phyloP scores from a whole-genome alignment of 345 rosid genomes.

The Salix brachista region DNA sequence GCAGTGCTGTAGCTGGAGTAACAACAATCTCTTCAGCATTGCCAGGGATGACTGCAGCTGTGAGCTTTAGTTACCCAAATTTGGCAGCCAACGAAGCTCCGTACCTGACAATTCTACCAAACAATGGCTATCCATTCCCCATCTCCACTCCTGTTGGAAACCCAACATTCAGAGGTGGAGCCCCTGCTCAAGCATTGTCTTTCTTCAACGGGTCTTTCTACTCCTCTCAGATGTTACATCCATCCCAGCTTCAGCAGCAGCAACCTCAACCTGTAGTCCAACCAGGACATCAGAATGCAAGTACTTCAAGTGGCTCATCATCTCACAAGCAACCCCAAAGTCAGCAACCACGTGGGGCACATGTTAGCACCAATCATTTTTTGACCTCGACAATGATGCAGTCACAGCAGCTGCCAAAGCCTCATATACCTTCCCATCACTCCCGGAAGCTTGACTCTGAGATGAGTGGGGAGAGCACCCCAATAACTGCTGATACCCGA shows the following conservation, averaged over 20 bases:
- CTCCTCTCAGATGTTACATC: slow-evolving; percentile 49
- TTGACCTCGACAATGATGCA: slow-evolving; percentile 28
- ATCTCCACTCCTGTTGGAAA: slow-evolving; percentile 25
- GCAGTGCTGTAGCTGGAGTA: slow-evolving; percentile 23
- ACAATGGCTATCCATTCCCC: slow-evolving; percentile 41
- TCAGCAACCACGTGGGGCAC: slow-evolving; percentile 25
- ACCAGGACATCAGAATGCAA: slow-evolving; percentile 33
- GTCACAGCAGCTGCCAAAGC: slow-evolving; percentile 27
- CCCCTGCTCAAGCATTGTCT: slow-evolving; percentile 41
- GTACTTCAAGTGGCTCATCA: slow-evolving; percentile 38
- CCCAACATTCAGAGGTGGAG: slow-evolving; percentile 32
- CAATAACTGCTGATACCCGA: slow-evolving; percentile 20
- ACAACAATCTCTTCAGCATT: slow-evolving; percentile 18
- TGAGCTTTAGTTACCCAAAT: slow-evolving; percentile 43
- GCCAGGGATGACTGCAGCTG: slow-evolving; percentile 28
- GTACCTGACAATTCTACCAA: slow-evolving; percentile 42
- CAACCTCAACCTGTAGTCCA: slow-evolving; percentile 20
- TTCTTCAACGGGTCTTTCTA: slow-evolving; percentile 45
- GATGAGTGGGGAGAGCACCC: slow-evolving; percentile 26
- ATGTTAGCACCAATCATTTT: slow-evolving; percentile 19
- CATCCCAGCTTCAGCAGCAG: slow-evolving; percentile 45
- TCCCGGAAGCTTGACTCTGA: slow-evolving; percentile 39
- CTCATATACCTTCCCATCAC: slow-evolving; percentile 20
- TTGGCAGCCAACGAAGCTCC: slow-evolving; percentile 39
- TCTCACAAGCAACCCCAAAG: slow-evolving; percentile 37